Evolutionary conservation across 345 rosid species (phyloP), one percentile per base, ranked within the genome.

Genomic region (Citrus glauca): DNA sequence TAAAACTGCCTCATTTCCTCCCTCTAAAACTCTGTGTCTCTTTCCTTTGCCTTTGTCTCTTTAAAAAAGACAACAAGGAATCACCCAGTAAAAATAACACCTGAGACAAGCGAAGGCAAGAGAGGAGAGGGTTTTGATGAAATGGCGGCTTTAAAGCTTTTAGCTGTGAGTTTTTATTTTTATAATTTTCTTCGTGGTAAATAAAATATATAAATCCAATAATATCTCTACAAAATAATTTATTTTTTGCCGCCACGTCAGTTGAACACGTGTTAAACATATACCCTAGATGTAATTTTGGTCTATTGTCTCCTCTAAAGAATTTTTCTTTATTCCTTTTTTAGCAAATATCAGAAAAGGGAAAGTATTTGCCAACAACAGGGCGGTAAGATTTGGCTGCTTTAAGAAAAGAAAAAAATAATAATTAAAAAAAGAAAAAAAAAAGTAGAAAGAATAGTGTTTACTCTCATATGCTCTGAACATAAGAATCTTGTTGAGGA

Each of bases 141-240:
- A 76, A 78, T 71, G 81, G 78, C 75, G 62, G 82, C 67, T 66
- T 77, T 33, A 4, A 19, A 45, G 72, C 56, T 64, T 71, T 68
- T 2, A n/a, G 32, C 32, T 7, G 14, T 3, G 45, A 30, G 9
- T 50, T 22, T 53, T 53, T 53, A 16, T 53, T 17, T 50, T 53
- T 53, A 17, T 53, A 17, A 16, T 53, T 53, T 53, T 17, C 57
- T 53, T 53, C 57, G 1, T 13, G 50, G 50, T 45, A 45, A 45
- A 45, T 45, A 45, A 45, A 45, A 45, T 45, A 45, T 11, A 3
- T 13, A 13, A 45, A 45, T 53, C 57, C 22, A 17, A 53, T 6
- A 53, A 3, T 53, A 16, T 53, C 2, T 53, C 22, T 5, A 16
- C 22, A 53, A 53, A 53, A 53, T 17, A 53, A 17, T 17, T 53